Evolutionary conservation across 768 basidiomycete genomes (phyloP), one percentile per base, ranked within the genome.

Genomic region (Pluteus cervinus): DNA sequence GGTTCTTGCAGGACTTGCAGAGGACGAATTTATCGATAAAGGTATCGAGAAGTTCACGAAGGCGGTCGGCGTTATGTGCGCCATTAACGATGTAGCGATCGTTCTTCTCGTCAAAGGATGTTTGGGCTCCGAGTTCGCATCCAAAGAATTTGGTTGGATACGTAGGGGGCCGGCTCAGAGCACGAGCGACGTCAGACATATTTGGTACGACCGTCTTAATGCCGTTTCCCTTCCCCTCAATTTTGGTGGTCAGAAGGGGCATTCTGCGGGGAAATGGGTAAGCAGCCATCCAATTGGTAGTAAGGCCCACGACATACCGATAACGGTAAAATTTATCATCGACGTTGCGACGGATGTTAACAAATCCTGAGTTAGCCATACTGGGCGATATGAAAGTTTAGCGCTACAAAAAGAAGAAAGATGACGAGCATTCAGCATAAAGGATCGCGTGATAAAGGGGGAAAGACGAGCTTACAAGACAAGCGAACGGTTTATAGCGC

Each of bases 91-190:
- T 97, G 69, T 94, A 99, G 32, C 94, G 78, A 49, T 99, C 96
- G 53, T 89, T 89, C 63, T 90, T 92, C 61, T 94, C 90, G 61
- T 97, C 91, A 56, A 89, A 83, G 15, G 92, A 85, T 23, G 92
- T 94, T 64, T 98, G 94, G 23, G 96, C 96, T 46, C 96, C 96
- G 40, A 98, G 83, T 62, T 99, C 96, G 60, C 88, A 92, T 22
- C 96, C 96, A 53, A 99, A 98, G 73, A 93, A 99, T 65, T 99
- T 99, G 62, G 94, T 97, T 45, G 94, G 86, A 60, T 98, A 96
- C 29, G 92, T 77, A 18, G 96, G 86, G 42, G 94, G 94, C 41
- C 96, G 85, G 54, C 83, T 88, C 48, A 99, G 78, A 30, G 96
- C 92, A 46, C 90, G 84, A 33, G 94, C 90, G 48, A 99, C 85